Percentiles rank a stretch among this genome's conserved stretches.
phyloP scores from a whole-genome alignment of 192 early-diverging fungal species.

The Coemansia sp. region DNA sequence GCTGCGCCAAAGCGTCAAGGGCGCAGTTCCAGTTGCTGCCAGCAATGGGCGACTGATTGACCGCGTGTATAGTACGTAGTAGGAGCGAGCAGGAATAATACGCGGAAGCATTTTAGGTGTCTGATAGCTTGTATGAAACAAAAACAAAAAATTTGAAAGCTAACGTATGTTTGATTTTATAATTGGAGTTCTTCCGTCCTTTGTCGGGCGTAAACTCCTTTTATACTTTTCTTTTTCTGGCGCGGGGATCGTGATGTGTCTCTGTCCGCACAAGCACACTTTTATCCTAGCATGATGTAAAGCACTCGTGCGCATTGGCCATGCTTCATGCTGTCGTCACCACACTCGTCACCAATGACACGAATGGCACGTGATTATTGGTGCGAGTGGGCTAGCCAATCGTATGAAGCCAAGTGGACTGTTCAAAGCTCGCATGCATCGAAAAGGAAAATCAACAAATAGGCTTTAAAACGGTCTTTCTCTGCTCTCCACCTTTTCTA shows the following conservation, averaged over 20 bases:
- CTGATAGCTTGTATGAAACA: not conserved
- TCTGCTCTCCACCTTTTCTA: too few relatives aligned
- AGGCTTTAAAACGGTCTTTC: too few relatives aligned
- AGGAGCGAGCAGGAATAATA: not conserved
- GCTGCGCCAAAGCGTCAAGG: constrained; percentile 24
- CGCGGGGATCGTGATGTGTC: not conserved
- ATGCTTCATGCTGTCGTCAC: not conserved
- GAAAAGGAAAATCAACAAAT: too few relatives aligned
- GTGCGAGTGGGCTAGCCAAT: constrained; percentile 27
- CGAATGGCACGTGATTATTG: constrained; percentile 8
- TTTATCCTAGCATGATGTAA: not conserved
- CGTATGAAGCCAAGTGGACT: constrained; percentile 27
- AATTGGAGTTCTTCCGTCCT: not conserved
- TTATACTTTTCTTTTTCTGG: not conserved
- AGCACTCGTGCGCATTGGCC: not conserved
- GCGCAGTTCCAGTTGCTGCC: constrained; percentile 9
- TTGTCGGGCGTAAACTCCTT: not conserved
- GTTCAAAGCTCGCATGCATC: not conserved
- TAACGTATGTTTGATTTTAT: not conserved
- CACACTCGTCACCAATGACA: not conserved
- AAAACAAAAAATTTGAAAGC: not conserved
- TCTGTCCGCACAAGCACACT: not conserved
- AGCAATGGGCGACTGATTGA: constrained; percentile 8
- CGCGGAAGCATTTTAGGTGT: not conserved
- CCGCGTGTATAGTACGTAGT: not conserved